A percentile compares a stretch with the other conserved stretches of the same genome.
These are phyloP conservation scores for Gomphus sp. DNA, from an alignment of 1,284 basidiomycete genomes.

Conservation along the genomic window DNA sequence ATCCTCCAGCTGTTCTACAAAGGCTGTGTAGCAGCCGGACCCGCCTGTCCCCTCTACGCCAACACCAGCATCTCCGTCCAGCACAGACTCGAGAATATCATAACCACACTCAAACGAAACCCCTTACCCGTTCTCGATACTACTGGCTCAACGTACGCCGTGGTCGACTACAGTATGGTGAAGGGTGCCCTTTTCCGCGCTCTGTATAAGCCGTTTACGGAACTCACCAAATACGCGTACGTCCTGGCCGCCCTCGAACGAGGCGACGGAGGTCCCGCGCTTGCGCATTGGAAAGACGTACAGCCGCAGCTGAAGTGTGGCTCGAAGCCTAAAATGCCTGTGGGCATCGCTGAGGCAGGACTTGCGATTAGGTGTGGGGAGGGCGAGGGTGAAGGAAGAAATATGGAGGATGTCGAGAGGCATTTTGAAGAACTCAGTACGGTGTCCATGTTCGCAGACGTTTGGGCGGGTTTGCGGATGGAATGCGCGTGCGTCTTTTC, in stretches of 20 bases:
- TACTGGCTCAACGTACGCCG: slow-evolving; percentile 1
- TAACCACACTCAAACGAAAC: not conserved
- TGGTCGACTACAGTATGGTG: slow-evolving; percentile 12
- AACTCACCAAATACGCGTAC: not conserved
- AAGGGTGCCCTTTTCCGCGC: slow-evolving; percentile 9
- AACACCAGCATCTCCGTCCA: slow-evolving; percentile 8
- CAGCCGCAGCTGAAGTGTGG: slow-evolving; percentile 2
- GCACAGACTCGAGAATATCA: slow-evolving; percentile 1
- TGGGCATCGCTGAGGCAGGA: slow-evolving; percentile 1
- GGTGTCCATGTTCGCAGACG: slow-evolving; percentile 11
- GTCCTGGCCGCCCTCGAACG: slow-evolving; percentile 12
- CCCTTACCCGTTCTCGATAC: slow-evolving; percentile 8
- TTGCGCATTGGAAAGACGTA: not conserved
- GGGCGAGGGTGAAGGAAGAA: not conserved
- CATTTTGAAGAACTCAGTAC: slow-evolving; percentile 8
- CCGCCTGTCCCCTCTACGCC: slow-evolving; percentile 30
- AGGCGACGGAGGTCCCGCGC: slow-evolving; percentile 10
- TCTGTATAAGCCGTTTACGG: slow-evolving; percentile 12
- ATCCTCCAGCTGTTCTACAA: slow-evolving; percentile 26
- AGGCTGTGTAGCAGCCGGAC: slow-evolving; percentile 29
- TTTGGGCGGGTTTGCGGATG: slow-evolving; percentile 3
- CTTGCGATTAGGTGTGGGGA: slow-evolving; percentile 12
- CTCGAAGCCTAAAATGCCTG: not conserved
- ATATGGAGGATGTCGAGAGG: not conserved
- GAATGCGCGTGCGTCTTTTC: slow-evolving; percentile 10